Base-by-base conservation (phyloP, 257 asterid genomes). In the Solanum neorickii region DNA sequence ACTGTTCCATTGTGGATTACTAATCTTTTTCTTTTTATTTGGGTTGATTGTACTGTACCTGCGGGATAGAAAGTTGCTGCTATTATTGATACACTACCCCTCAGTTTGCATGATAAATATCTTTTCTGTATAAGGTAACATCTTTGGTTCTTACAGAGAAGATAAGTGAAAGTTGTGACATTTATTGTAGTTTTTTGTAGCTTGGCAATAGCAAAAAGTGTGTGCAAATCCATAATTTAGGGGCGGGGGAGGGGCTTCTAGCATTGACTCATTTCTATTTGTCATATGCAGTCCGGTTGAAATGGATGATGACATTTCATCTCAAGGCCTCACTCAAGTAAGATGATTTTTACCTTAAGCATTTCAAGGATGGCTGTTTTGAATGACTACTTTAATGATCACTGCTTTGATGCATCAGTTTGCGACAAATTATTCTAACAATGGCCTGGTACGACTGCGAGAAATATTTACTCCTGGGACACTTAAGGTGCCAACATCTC, bases 251-350 rank as follows among this genome's bases (percentile, higher is more conserved):
- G 8, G 42, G 47, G 70, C 6, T 33, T 37, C 29, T 46, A 11
- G 69, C 41, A 59, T 49, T 85, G 56, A 91, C 88, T 86, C 33
- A 47, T 82, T 89, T 31, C 72, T 25, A 20, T 87, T 82, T 89
- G 74, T 87, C 75, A n/a, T 88, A 69, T 91, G 92, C 80, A 97
- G 99, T 89, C 99, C 99, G 4, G 98, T 94, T 83, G 99, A 97
- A 90, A 92, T 97, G 95, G 83, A 87, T 15, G 95, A 97, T 88
- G 95, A 91, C 44, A 95, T 97, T 90, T 94, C 99, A 86, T 92
- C 95, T 91, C 98, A 93, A 90, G 99, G 99, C 89, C 98, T 95
- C 74, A 92, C 92, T 46, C 99, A 97, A 96, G 99, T 96, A 88
- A 85, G 87, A 91, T 74, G 86, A 18, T 49, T 83, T 69, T 33